Evolutionary conservation across 495 filamentous ascomycete species (phyloP), one percentile per base, ranked within the genome.

Genomic region (Collariella sp.): DNA sequence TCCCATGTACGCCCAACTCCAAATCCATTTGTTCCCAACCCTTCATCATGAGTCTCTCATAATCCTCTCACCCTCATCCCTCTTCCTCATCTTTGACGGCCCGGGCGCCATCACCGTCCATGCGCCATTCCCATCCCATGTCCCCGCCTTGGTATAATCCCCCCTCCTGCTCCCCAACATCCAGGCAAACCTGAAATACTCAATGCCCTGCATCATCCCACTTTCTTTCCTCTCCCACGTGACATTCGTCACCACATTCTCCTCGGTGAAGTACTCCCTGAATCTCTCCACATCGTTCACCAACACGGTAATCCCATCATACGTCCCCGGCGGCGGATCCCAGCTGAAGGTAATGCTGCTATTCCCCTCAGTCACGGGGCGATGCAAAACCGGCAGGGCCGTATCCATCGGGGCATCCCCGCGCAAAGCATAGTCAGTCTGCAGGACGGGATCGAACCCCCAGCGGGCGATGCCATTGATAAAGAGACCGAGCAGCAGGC

Each of bases 271-370:
- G 60, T 72, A 89, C 7, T 77, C 78, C 10, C 83, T 70, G 68
- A 81, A 91, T 53, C 91, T 74, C 67, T 98, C 93, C 0, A 98
- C 93, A 56, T 98, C 93, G 63, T 98, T 96, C 22, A 98, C 85
- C 0, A 98, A 70, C 16, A 96, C 81, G 55, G 87, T 91, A 16
- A 97, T 75, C 0, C 91, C 93, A 62, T 95, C 79, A 49, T 72
- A 91, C 73, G 74, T 79, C 71, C 70, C 85, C 73, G 74, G 73
- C 13, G 72, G 60, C 6, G 75, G 57, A 22, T 76, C 71, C 57
- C 75, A 77, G 10, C 79, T 72, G 24, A 79, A 78, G 4, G 84
- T 83, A 13, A 81, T 81, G 16, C 62, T 72, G 13, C 62, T 57
- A 3, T 63, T 50, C 4, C 22, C 20, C 33, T 1, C 67, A 5